phyloP scores from a whole-genome alignment of 2,329 filamentous ascomycete species.

The Epichloe bromicola region DNA sequence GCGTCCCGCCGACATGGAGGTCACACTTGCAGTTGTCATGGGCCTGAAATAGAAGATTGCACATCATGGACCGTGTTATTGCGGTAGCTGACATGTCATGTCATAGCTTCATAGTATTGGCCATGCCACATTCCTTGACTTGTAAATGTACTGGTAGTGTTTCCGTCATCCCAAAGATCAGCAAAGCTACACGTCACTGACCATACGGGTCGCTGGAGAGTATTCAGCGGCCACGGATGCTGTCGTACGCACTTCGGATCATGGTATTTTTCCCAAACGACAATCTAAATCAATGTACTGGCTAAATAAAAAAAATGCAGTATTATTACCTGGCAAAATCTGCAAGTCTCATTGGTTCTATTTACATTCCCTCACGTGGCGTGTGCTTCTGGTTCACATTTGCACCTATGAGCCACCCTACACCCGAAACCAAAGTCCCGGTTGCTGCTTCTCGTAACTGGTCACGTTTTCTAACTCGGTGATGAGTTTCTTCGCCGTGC shows the following conservation, averaged over 20 bases:
- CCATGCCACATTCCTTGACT: not conserved
- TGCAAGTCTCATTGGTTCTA: not conserved
- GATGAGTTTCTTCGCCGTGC: constrained; percentile 16
- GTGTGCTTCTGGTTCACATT: constrained; percentile 15
- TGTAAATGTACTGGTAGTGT: not conserved
- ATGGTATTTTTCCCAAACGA: not conserved
- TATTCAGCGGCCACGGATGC: not conserved
- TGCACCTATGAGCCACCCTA: constrained; percentile 57
- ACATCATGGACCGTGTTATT: not conserved
- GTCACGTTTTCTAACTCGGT: constrained; percentile 55
- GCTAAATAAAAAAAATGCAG: not conserved
- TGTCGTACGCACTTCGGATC: not conserved
- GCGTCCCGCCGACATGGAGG: not conserved
- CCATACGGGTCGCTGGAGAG: not conserved
- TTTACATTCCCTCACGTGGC: not conserved
- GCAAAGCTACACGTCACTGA: not conserved
- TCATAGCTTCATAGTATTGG: not conserved
- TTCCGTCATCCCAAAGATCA: too few species aligned
- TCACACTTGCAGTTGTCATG: not conserved
- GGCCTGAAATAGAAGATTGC: not conserved
- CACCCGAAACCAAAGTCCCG: constrained; percentile 51
- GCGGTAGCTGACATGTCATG: not conserved
- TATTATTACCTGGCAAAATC: not conserved
- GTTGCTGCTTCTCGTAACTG: constrained; percentile 54
- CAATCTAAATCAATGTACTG: not conserved